Conservation (phyloP, 2,329 filamentous ascomycete species). For the Trichoderma guizhouense region DNA sequence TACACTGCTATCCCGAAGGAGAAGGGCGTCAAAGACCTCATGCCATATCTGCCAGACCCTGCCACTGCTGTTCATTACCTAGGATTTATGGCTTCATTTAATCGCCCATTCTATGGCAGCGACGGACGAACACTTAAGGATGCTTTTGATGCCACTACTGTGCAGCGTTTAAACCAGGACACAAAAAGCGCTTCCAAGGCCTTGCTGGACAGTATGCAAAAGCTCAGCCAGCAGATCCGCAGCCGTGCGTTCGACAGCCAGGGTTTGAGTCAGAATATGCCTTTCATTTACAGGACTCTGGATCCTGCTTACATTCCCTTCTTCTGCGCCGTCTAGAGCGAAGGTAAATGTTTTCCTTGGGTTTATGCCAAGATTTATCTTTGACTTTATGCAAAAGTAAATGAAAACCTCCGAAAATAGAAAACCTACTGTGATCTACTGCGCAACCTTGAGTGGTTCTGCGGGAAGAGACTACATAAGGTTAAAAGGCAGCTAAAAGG, state of each 20-base stretch:
- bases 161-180: not conserved
- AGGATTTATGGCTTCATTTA: not conserved
- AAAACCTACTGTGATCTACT: not conserved
- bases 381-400: not conserved
- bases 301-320: constrained; percentile 23
- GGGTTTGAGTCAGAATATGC: constrained; percentile 46
- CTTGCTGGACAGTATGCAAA: constrained; percentile 31
- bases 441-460: not conserved
- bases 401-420: not conserved
- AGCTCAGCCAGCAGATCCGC: constrained; percentile 37
- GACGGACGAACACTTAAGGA: not conserved
- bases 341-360: not conserved
- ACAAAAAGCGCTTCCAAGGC: not conserved
- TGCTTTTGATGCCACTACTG: not conserved
- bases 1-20: constrained; percentile 36
- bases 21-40: constrained; percentile 38
- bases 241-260: constrained; percentile 39
- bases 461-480: not conserved
- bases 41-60: constrained; percentile 34
- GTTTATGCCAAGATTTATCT: not conserved
- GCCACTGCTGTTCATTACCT: constrained; percentile 36
- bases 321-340: constrained; percentile 20
- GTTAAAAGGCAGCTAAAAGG: not conserved
- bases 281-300: constrained; percentile 40
- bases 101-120: not conserved